Evolutionary conservation across 352 stramenopile species (phyloP).

Genomic region (Blastocystis sp.): DNA sequence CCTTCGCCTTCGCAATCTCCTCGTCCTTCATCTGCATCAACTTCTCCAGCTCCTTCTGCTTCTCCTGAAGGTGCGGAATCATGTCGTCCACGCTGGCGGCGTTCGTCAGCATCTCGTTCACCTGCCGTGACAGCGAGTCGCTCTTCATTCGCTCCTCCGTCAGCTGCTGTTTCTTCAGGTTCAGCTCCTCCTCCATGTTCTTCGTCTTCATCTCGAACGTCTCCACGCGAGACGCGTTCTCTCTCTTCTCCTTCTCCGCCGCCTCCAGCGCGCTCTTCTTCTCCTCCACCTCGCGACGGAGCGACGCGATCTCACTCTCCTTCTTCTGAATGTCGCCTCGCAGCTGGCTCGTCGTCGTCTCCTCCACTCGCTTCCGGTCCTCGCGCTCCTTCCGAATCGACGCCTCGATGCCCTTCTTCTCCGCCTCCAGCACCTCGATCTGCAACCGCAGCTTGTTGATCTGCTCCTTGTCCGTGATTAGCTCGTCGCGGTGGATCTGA

Average conservation of each 20-base stretch:
- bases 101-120: neutral
- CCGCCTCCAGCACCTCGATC: conserved; percentile 44
- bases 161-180: neutral
- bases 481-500: conserved; percentile 3
- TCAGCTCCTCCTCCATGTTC: conserved; percentile 10
- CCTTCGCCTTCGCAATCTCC: neutral
- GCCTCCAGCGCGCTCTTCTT: neutral
- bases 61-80: neutral
- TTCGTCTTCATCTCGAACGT: neutral
- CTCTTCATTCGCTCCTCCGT: neutral
- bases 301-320: neutral
- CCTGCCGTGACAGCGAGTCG: neutral
- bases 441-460: conserved; percentile 29
- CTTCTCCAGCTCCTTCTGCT: conserved; percentile 11
- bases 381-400: conserved; percentile 3
- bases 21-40: neutral
- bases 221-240: neutral
- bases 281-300: neutral
- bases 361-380: neutral
- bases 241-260: conserved; percentile 10
- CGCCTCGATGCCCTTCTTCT: conserved; percentile 46
- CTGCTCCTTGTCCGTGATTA: neutral
- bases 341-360: neutral
- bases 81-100: neutral
- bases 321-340: neutral